Conservation (phyloP, 2,329 filamentous ascomycete species). For the Venturia oleaginea region DNA sequence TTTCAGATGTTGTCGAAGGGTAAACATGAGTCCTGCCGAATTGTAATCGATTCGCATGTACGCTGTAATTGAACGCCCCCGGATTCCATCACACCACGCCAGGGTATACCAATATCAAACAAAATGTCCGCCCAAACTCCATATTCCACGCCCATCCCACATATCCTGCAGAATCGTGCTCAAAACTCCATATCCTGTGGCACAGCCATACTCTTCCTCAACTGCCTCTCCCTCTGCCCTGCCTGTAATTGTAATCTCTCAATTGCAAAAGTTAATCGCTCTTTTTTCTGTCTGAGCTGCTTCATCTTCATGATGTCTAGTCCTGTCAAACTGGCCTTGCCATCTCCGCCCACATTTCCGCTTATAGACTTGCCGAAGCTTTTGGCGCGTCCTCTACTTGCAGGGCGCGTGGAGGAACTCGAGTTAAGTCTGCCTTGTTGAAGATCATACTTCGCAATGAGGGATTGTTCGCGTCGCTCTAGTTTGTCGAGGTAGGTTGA, state of each 20-base stretch:
- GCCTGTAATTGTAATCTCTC: slow-evolving; percentile 79
- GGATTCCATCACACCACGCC: not conserved
- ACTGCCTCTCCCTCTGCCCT: slow-evolving; percentile 62
- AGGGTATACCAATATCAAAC: not conserved
- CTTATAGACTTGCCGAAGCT: not conserved
- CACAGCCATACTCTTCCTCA: slow-evolving; percentile 64
- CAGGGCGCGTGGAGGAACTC: slow-evolving; percentile 9
- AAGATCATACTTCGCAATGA: slow-evolving; percentile 74
- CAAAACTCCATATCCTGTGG: slow-evolving; percentile 24
- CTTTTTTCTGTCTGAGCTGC: slow-evolving; percentile 69
- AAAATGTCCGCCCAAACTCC: not conserved
- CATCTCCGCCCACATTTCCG: not conserved
- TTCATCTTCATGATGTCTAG: slow-evolving; percentile 51
- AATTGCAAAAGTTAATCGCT: slow-evolving; percentile 77
- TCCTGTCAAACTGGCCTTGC: slow-evolving; percentile 18
- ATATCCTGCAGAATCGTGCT: not conserved
- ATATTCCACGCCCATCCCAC: not conserved
- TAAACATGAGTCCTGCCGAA: too few species aligned
- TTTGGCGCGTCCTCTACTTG: slow-evolving; percentile 1
- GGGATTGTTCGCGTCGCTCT: slow-evolving; percentile 69
- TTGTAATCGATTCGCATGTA: not conserved
- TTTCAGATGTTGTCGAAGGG: too few species aligned
- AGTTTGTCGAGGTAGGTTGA: slow-evolving; percentile 75
- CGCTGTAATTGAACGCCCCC: not conserved
- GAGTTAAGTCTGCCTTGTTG: slow-evolving; percentile 60